Conservation (phyloP, 176 grass and related monocot genomes). For the Triticum urartu region DNA sequence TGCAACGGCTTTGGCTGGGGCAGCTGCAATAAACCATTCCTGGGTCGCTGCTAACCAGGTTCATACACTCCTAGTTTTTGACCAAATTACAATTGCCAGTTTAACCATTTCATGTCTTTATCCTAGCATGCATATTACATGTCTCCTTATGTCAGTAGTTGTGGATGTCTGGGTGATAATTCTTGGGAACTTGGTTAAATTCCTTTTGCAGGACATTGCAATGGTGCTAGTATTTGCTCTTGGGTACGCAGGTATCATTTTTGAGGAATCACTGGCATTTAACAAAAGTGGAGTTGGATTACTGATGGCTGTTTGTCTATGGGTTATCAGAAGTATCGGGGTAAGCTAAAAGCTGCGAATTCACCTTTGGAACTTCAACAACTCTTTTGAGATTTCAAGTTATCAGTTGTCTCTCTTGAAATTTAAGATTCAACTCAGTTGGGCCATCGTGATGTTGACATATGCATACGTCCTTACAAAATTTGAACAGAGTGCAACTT, state of each 20-base stretch:
- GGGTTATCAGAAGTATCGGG: slow-evolving; percentile 97
- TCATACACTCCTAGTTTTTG: not conserved
- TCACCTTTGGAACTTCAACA: not conserved
- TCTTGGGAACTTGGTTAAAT: slow-evolving; percentile 10
- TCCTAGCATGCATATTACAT: not conserved
- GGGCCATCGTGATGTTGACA: not conserved
- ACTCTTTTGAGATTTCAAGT: slow-evolving; percentile 7
- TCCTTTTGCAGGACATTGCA: slow-evolving; percentile 75
- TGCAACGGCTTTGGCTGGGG: slow-evolving; percentile 62
- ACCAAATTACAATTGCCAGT: not conserved
- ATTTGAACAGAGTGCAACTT: not conserved
- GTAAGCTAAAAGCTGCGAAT: slow-evolving; percentile 44
- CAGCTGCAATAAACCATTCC: slow-evolving; percentile 90
- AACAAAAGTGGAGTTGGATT: slow-evolving; percentile 96
- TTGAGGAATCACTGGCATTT: slow-evolving; percentile 95
- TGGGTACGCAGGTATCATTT: slow-evolving; percentile 94
- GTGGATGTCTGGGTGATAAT: not conserved
- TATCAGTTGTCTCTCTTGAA: not conserved
- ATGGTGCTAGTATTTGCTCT: slow-evolving; percentile 90
- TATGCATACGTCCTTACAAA: not conserved
- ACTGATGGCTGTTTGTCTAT: slow-evolving; percentile 91
- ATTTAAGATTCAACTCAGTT: not conserved
- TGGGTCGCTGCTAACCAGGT: slow-evolving; percentile 98
- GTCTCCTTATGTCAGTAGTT: not conserved
- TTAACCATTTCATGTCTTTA: not conserved